A percentile compares a stretch with the other conserved stretches of the same genome.
These are phyloP conservation scores for Austroboletus novae-zelandiae DNA, from an alignment of 1,284 basidiomycete species.

Conservation along the genomic window DNA sequence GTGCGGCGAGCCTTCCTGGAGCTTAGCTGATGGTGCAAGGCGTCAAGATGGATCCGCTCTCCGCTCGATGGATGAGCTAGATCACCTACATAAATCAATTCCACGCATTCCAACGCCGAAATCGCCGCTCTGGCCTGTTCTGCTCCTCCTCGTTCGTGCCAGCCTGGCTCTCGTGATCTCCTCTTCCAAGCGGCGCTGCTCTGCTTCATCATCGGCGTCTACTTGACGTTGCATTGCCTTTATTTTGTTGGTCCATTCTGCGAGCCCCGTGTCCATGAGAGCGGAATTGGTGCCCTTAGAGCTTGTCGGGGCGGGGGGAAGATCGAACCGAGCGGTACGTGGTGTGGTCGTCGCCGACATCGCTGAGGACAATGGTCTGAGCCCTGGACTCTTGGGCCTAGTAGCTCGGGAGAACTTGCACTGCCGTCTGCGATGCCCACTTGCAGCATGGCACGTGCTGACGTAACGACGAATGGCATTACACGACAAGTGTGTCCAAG, in stretches of 20 bases:
- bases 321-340: conserved; percentile 36
- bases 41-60: conserved; percentile 5
- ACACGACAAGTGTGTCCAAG: not conserved
- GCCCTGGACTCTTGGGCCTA: not conserved
- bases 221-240: conserved; percentile 75
- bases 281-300: conserved; percentile 10
- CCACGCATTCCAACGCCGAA: conserved; percentile 41
- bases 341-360: conserved; percentile 30
- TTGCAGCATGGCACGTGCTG: conserved; percentile 14
- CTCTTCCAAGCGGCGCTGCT: conserved; percentile 69
- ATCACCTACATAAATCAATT: conserved; percentile 33
- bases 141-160: conserved; percentile 62
- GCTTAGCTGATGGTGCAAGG: conserved; percentile 18
- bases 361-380: not conserved
- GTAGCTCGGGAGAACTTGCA: not conserved
- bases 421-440: no score
- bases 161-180: conserved; percentile 71
- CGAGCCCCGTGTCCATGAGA: conserved; percentile 57
- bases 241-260: conserved; percentile 78
- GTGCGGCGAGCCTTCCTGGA: conserved; percentile 17
- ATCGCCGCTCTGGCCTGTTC: conserved; percentile 39
- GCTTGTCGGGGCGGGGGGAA: conserved; percentile 32
- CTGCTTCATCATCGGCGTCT: conserved; percentile 73
- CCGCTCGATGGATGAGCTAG: not conserved
- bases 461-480: conserved; percentile 12